Conservation (phyloP, 352 stramenopile species). For the Pythium vanterpoolii region DNA sequence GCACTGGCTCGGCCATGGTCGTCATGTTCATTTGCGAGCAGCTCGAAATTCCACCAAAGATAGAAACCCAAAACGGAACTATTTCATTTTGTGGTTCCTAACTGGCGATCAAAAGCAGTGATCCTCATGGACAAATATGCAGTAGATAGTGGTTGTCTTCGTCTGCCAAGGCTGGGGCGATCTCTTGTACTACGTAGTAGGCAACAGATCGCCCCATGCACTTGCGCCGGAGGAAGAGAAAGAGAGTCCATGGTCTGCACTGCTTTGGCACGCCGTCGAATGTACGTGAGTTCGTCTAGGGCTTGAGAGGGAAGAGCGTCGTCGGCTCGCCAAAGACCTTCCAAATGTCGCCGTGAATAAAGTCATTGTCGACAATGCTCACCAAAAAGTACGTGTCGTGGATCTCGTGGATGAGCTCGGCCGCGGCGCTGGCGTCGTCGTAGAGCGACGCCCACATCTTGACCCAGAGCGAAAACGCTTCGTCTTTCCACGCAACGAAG, state of each 20-base stretch:
- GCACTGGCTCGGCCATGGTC: conserved; percentile 2
- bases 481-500: conserved; percentile 96
- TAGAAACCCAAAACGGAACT: conserved; percentile 10
- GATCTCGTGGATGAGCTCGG: conserved; percentile 93
- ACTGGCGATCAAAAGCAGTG: not conserved
- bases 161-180: not conserved
- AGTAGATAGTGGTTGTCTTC: not conserved
- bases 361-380: conserved; percentile 99
- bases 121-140: not conserved
- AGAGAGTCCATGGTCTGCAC: not conserved
- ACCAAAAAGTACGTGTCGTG: conserved; percentile 97
- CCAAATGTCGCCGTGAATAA: conserved; percentile 87
- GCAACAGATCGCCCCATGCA: not conserved
- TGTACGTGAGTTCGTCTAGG: not conserved
- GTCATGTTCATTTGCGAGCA: not conserved
- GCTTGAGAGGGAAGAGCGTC: not conserved
- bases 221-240: conserved; percentile 3
- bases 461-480: conserved; percentile 97
- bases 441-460: conserved; percentile 96
- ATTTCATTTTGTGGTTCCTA: conserved; percentile 12
- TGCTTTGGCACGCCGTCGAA: not conserved
- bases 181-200: not conserved
- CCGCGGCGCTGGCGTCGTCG: conserved; percentile 85
- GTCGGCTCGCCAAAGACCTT: conserved; percentile 52
- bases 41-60: not conserved